A percentile compares a stretch with the other conserved stretches of the same genome.
These are phyloP conservation scores for Kodamaea plutei DNA, from an alignment of 1,139 yeast genomes.

Conservation along the genomic window DNA sequence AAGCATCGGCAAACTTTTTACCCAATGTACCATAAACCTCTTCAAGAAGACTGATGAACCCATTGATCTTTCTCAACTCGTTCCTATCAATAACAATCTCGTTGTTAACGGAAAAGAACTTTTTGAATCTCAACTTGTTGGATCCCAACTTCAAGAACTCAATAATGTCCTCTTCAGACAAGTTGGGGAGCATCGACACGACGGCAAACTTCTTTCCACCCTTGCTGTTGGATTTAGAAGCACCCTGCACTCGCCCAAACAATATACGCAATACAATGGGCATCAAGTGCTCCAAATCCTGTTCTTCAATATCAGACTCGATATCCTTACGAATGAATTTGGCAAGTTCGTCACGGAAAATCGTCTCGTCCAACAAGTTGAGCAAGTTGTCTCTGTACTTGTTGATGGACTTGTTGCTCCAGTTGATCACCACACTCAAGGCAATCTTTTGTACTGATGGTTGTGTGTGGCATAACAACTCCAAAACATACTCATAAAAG, in stretches of 20 bases:
- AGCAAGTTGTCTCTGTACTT: conserved; percentile 72
- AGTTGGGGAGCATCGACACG: conserved; percentile 61
- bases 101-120: conserved; percentile 25
- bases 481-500: conserved; percentile 51
- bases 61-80: conserved; percentile 54
- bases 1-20: conserved; percentile 46
- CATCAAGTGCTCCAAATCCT: conserved; percentile 58
- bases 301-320: conserved; percentile 52
- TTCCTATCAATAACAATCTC: conserved; percentile 18
- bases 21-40: conserved; percentile 67
- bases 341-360: conserved; percentile 80
- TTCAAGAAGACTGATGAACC: conserved; percentile 65
- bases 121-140: conserved; percentile 44
- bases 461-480: conserved; percentile 59
- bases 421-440: conserved; percentile 65
- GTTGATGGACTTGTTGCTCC: conserved; percentile 51
- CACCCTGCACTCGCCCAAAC: conserved; percentile 79
- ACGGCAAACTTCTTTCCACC: conserved; percentile 76
- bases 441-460: conserved; percentile 69
- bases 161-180: conserved; percentile 50
- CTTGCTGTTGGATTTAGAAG: conserved; percentile 58
- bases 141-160: conserved; percentile 63
- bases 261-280: conserved; percentile 74
- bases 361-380: conserved; percentile 75
- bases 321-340: conserved; percentile 53